Evolutionary conservation across 1,284 basidiomycete genomes (phyloP), one percentile per base, ranked within the genome.

Genomic region (Microbotryum saponariae): DNA sequence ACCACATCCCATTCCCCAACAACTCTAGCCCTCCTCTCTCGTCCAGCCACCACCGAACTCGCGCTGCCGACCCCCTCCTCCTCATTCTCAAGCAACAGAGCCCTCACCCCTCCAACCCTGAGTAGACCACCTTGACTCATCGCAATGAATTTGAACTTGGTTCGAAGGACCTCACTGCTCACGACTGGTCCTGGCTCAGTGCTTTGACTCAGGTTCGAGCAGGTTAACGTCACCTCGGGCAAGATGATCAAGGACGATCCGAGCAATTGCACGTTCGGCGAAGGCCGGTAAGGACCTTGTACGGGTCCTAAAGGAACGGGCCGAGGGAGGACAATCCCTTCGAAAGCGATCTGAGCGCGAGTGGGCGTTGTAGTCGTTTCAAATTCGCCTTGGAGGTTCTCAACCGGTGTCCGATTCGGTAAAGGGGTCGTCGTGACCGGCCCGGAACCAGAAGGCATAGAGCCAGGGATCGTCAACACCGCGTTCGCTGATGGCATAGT

Each of bases 211-310:
- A 47, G 51, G 50, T 55, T 58, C 18, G 14, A 52, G 18, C n/a
- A 23, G 25, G 25, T 20, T 31, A 27, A 18, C 21, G 20, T 21
- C 21, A 47, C 4, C 37, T 33, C 48, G 3, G 3, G 20, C 3
- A 31, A 29, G 29, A n/a, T 46, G 23, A 21, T 31, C 14, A 51
- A n/a, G 8, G 54, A 25, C 4, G 59, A 44, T 1, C 47, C 21
- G 49, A 49, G 49, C 44, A 54, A 56, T 48, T 54, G 46, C 31
- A 61, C 55, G 45, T 56, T 50, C 37, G 56, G 53, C 9, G 54
- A 48, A 0, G 54, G 53, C 2, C 54, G 49, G 27, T 44, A 54
- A 10, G 51, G 14, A 9, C 59, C 37, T 42, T 42, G 37, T 18
- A 42, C 14, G 37, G 37, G 37, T 16, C 37, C 37, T 12, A 42